Conservation (phyloP, 1,284 basidiomycete genomes). For the Rhizopogon parksii region DNA sequence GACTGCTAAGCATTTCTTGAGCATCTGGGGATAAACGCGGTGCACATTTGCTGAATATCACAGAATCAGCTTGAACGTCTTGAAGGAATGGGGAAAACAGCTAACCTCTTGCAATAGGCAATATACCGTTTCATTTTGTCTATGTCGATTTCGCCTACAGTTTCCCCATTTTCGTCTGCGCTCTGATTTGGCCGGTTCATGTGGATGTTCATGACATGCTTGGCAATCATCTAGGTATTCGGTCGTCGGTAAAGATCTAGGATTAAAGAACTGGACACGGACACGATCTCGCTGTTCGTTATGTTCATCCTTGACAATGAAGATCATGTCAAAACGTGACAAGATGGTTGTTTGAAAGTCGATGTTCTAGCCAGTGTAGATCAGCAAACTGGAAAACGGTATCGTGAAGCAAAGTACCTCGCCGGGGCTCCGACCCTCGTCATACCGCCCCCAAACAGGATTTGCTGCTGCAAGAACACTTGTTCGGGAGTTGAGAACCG, state of each 20-base stretch:
- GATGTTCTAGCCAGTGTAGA: conserved; percentile 62
- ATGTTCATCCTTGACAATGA: conserved; percentile 98
- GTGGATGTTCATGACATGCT: conserved; percentile 98
- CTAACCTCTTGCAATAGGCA: conserved; percentile 89
- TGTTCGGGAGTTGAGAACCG: conserved; percentile 93
- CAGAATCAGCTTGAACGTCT: conserved; percentile 3
- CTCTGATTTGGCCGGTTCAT: conserved; percentile 82
- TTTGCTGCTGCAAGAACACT: conserved; percentile 97
- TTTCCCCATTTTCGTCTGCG: conserved; percentile 54
- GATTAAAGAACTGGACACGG: conserved; percentile 18
- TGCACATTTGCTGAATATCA: conserved; percentile 75
- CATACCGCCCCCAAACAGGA: conserved; percentile 97
- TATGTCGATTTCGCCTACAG: conserved; percentile 89
- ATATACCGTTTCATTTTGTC: conserved; percentile 99
- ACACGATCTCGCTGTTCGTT: conserved; percentile 91
- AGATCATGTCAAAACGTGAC: conserved; percentile 99
- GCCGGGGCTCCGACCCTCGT: conserved; percentile 95
- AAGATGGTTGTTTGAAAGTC: conserved; percentile 99
- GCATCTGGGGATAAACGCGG: conserved; percentile 90
- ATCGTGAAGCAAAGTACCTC: conserved; percentile 49
- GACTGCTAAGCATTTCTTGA: conserved; percentile 93
- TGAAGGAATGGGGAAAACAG: conserved; percentile 5
- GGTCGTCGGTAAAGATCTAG: background rate
- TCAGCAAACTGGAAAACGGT: background rate
- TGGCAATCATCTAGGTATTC: conserved; percentile 75